Base-by-base conservation (phyloP, 1,139 yeast genomes). In the Scheffersomyces cryptocercus region DNA sequence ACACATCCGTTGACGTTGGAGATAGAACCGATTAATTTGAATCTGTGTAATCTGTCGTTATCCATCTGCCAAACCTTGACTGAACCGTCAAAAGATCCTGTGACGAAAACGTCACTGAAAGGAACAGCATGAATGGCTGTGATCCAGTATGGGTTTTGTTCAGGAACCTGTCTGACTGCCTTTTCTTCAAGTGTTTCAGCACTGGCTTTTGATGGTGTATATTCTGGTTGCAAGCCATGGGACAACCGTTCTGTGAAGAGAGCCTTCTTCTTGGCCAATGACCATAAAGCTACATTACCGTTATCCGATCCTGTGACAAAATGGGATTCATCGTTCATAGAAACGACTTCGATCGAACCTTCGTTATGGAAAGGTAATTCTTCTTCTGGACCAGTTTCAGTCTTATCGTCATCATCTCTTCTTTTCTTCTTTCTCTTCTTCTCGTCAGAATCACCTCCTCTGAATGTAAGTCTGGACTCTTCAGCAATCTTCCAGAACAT, bases 401-500 rank as follows among this genome's bases (percentile, higher is more conserved):
- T 56, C 52, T 26, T 55, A 20, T 20, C 26, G 26, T 20, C 61
- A 32, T 58, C 62, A 36, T 62, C 63, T 33, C 60, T 64, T 41
- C 62, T 66, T 47, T 62, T 54, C 58, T 67, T 69, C 44, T 59
- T 70, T 47, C 64, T 68, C 54, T 71, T 70, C 61, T 70, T 77
- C 42, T 71, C 77, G 12, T 66, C 55, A 3, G 67, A 72, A 57
- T 88, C 96, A 47, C 96, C 97, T 48, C 97, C 97, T 59, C 97
- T 79, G 65, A 93, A 93, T 0, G 97, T 90, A 55, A 93, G 77
- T 59, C 98, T 79, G 2, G 96, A 82, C 67, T 93, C 99, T 58
- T 95, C 99, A 26, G 96, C 81, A 52, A 93, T 89, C 65, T 95
- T 93, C 99, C 99, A 93, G 56, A 88, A 73, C 84, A 95, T 86